Evolutionary conservation across 2,329 filamentous ascomycete genomes (phyloP), one percentile per base, ranked within the genome.

Genomic region (Tolypocladium ophioglossoides): DNA sequence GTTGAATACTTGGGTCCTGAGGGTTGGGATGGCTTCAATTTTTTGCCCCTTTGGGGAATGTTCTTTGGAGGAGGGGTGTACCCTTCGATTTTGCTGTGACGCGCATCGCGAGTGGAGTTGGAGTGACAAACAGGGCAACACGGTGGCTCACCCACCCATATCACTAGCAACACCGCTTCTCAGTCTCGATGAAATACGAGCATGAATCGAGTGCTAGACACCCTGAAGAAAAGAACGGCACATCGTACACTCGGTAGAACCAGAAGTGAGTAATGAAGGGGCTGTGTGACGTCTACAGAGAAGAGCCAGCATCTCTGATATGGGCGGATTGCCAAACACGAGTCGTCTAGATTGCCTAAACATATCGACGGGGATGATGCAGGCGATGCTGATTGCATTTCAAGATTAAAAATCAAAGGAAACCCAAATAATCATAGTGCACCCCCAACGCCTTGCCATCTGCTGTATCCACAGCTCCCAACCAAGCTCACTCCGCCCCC

Each of bases 401-500:
- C 16, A 32, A n/a, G 4, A n/a, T 3, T 47, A 9, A n/a, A 6
- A 30, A 20, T 48, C 24, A 11, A 24, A 48, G 12, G 9, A 7
- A 48, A 27, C 16, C 24, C 27, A 47, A 16, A 5, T 32, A 46
- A 14, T 18, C 9, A n/a, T 16, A 12, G 16, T 12, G 27, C 6
- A 8, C 3, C 44, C 44, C 27, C 18, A 48, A 51, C 34, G 49
- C 37, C 49, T 27, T 40, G 35, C 35, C 49, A 20, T 12, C 10
- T 20, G 5, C 16, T 20, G 8, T 5, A 20, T 34, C 7, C 18
- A 18, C 18, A 44, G 9, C 30, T 24, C 12, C 27, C 44, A 39
- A 24, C 20, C 10, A 20, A 2, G 10, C 24, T 56, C 50, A 58
- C 27, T 30, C 46, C 27, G 44, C 53, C 18, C 72, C 73, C 55